A percentile compares a stretch with the other conserved stretches of the same genome.
Evolutionary conservation across 768 basidiomycete species (phyloP).

Genomic region (Hirschioporus abietinus): DNA sequence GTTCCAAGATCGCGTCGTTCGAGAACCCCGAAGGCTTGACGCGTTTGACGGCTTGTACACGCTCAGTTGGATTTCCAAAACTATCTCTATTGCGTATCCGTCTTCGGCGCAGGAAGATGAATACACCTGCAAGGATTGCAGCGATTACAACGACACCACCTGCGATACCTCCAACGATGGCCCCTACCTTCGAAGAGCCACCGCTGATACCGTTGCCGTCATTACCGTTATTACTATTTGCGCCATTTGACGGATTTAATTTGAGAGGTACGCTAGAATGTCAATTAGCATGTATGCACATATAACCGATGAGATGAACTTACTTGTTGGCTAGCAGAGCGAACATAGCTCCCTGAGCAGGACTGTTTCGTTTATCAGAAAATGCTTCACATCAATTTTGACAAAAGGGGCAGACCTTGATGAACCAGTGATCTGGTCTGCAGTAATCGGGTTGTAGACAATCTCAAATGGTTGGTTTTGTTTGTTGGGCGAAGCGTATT

Average conservation of each 20-base stretch:
- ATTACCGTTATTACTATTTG: not conserved
- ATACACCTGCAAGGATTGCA: not conserved
- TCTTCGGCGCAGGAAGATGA: not conserved
- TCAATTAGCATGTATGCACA: not conserved
- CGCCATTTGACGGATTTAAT: not conserved
- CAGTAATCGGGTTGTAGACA: not conserved
- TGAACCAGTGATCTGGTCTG: not conserved
- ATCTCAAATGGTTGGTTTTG: not conserved
- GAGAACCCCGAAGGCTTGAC: not conserved
- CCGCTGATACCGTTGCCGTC: not conserved
- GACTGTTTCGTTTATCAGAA: not conserved
- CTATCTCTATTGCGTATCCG: not conserved
- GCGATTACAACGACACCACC: not conserved
- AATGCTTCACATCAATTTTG: not conserved
- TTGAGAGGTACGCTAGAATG: not conserved
- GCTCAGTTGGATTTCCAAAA: not conserved
- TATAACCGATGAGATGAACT: not conserved
- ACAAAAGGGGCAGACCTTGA: not conserved
- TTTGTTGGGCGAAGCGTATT: not conserved
- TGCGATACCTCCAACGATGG: not conserved
- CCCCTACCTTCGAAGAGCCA: not conserved
- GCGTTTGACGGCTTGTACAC: not conserved
- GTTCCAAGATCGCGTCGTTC: not conserved
- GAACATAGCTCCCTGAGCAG: conserved; percentile 4
- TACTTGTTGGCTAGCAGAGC: not conserved